Evolutionary conservation across 2,329 filamentous ascomycete species (phyloP).

Genomic region (Myriosclerotinia scirpicola): DNA sequence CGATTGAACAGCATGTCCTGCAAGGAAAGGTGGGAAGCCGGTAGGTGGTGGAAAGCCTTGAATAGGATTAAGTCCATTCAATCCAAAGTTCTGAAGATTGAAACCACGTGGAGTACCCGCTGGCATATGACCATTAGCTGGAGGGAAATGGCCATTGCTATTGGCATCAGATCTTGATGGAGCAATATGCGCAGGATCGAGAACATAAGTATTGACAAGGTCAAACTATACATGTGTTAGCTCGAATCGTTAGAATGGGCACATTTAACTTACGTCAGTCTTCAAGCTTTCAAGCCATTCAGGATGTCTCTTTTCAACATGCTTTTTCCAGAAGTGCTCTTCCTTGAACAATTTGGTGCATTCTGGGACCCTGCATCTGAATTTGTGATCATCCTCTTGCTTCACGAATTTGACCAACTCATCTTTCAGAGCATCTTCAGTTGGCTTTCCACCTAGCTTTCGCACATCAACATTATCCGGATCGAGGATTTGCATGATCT

Average conservation of each 20-base stretch:
- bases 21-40: constrained; percentile 56
- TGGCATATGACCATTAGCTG: constrained; percentile 70
- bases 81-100: constrained; percentile 72
- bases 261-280: constrained; percentile 68
- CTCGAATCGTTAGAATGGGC: constrained; percentile 9
- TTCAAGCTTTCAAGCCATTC: constrained; percentile 83
- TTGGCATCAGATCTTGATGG: constrained; percentile 91
- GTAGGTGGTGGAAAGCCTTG: constrained; percentile 54
- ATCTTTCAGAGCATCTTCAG: constrained; percentile 83
- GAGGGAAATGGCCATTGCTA: constrained; percentile 92
- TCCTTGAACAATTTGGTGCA: constrained; percentile 98
- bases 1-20: constrained; percentile 45
- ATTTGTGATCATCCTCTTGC: constrained; percentile 97
- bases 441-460: constrained; percentile 84
- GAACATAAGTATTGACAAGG: constrained; percentile 89
- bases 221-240: constrained; percentile 62
- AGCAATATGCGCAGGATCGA: constrained; percentile 92
- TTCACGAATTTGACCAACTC: constrained; percentile 87
- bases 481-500: constrained; percentile 87
- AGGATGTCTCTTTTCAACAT: constrained; percentile 90
- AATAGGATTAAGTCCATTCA: constrained; percentile 58
- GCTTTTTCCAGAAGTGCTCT: constrained; percentile 95
- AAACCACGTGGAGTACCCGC: constrained; percentile 90
- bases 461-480: constrained; percentile 83
- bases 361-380: constrained; percentile 92